A percentile compares a stretch with the other conserved stretches of the same genome.
Evolutionary conservation across 2,329 filamentous ascomycete genomes (phyloP).

Genomic region (Pseudogymnoascus sp.): DNA sequence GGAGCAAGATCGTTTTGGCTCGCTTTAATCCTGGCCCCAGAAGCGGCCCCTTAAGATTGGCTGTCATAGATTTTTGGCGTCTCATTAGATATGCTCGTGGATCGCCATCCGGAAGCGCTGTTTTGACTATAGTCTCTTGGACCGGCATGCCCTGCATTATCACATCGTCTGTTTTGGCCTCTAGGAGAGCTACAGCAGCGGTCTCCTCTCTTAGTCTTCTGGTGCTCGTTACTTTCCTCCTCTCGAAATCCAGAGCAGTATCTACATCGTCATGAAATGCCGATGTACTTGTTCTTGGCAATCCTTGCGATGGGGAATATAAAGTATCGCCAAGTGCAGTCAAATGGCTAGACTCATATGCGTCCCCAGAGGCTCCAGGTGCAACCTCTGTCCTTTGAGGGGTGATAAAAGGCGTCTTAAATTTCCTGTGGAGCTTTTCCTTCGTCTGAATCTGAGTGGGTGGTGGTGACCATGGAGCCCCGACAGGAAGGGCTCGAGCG

Average conservation of each 20-base stretch:
- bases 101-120: slow-evolving; percentile 22
- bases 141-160: not conserved
- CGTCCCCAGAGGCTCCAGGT: not conserved
- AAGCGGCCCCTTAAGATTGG: slow-evolving; percentile 11
- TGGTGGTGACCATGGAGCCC: slow-evolving; percentile 12
- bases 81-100: slow-evolving; percentile 26
- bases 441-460: not conserved
- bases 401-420: slow-evolving; percentile 21
- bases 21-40: slow-evolving; percentile 16
- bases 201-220: slow-evolving; percentile 21
- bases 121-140: not conserved
- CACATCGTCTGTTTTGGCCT: not conserved
- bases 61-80: slow-evolving; percentile 19
- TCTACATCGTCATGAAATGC: slow-evolving; percentile 17
- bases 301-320: not conserved
- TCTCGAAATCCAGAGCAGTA: slow-evolving; percentile 28
- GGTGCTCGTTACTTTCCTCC: slow-evolving; percentile 24
- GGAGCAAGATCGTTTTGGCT: slow-evolving; percentile 22
- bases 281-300: not conserved
- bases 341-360: not conserved
- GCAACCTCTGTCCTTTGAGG: slow-evolving; percentile 10
- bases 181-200: not conserved
- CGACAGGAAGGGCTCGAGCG: not conserved
- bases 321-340: not conserved
- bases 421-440: slow-evolving; percentile 8